These are phyloP conservation scores for Mallotus nudiflorus DNA, from an alignment of 345 rosid species.

Conservation along the genomic window DNA sequence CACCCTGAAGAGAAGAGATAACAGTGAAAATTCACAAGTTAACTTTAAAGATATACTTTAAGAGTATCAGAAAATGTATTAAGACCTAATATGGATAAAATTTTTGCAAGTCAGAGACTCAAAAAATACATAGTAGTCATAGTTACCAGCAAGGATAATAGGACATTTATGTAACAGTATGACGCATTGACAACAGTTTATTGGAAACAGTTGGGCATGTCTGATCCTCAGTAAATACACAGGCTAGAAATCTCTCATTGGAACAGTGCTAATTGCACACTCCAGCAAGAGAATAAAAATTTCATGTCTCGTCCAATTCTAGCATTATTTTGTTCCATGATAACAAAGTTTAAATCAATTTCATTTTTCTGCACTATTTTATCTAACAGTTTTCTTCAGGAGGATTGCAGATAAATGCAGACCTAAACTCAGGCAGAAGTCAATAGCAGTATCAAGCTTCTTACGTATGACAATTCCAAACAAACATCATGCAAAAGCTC, in stretches of 20 bases:
- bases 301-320: not conserved
- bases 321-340: not conserved
- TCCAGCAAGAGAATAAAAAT: not conserved
- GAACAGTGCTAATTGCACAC: not conserved
- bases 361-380: not conserved
- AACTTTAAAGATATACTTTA: not conserved
- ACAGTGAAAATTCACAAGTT: not conserved
- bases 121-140: too few species aligned
- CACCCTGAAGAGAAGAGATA: not conserved
- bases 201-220: not conserved
- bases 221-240: too few species aligned
- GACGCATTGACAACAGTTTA: not conserved
- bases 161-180: not conserved
- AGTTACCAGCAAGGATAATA: not conserved
- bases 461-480: too few species aligned
- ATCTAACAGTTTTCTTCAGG: not conserved
- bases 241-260: not conserved
- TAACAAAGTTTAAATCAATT: not conserved
- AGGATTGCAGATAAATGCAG: not conserved
- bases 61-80: not conserved
- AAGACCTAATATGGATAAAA: not conserved
- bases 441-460: too few species aligned
- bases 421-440: not conserved
- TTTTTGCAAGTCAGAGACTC: too few species aligned
- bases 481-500: not conserved